phyloP scores from a whole-genome alignment of 2,329 filamentous ascomycete genomes.

The Aspergillus jensenii region DNA sequence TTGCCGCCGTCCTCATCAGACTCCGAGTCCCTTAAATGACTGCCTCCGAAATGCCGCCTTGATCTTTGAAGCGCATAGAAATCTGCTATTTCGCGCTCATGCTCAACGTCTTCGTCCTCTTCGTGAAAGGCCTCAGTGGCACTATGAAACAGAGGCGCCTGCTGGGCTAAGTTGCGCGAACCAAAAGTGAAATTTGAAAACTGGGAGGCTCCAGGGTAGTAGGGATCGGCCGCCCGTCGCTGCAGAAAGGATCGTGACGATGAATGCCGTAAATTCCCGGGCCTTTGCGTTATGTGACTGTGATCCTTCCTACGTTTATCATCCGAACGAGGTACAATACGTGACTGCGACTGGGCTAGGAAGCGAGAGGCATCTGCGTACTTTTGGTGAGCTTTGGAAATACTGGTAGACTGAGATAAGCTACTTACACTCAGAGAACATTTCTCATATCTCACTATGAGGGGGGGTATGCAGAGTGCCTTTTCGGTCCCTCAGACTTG shows the following conservation, averaged over 20 bases:
- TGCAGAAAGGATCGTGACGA: conserved; percentile 51
- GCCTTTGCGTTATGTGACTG: conserved; percentile 49
- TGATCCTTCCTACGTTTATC: conserved; percentile 47
- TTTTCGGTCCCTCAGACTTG: background rate
- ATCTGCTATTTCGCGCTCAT: conserved; percentile 89
- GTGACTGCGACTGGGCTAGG: conserved; percentile 92
- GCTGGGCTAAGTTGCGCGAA: conserved; percentile 71
- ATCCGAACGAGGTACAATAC: conserved; percentile 71
- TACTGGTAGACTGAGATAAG: background rate
- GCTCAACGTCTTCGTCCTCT: conserved; percentile 89
- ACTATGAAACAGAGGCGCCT: conserved; percentile 93
- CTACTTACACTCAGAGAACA: conserved; percentile 87
- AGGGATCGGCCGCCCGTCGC: conserved; percentile 69
- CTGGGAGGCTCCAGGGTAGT: conserved; percentile 70
- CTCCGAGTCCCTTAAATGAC: conserved; percentile 81
- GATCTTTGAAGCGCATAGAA: conserved; percentile 89
- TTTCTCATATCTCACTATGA: conserved; percentile 38
- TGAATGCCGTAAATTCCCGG: conserved; percentile 47
- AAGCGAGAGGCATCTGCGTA: conserved; percentile 83
- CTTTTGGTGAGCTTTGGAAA: conserved; percentile 3
- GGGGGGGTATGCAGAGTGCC: background rate
- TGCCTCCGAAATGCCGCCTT: conserved; percentile 80
- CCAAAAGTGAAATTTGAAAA: conserved; percentile 76
- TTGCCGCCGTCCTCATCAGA: conserved; percentile 70
- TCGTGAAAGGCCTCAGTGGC: conserved; percentile 87